Evolutionary conservation across 495 filamentous ascomycete genomes (phyloP), one percentile per base, ranked within the genome.

Genomic region (Hypomontagnella monticulosa): DNA sequence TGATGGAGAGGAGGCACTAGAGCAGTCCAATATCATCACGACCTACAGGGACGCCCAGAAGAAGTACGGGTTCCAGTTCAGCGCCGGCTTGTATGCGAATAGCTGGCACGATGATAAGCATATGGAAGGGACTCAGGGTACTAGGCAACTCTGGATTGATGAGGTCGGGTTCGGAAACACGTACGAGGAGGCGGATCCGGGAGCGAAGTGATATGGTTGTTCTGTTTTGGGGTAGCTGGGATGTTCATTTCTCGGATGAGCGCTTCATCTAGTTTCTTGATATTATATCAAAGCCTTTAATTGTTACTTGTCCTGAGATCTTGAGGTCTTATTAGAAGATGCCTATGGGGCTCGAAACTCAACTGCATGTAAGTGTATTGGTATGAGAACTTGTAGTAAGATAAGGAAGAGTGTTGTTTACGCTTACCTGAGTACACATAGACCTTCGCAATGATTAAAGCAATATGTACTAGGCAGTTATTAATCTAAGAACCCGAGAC

Each of bases 61-160:
- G 33, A 66, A 59, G 34, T 66, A 54, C 41, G 62, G 62, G 1
- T 84, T 84, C 67, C 76, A 84, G 70, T 85, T 82, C 74, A 73
- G 80, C 1, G 78, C 81, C 43, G 83, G 81, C 4, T 70, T 84
- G 20, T 85, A 84, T 67, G 83, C 83, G 0, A 85, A 84, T 59
- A 76, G 77, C n/a, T 85, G 83, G 83, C 75, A 84, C 57, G 82
- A 84, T 50, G 74, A 84, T 23, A 63, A 65, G 38, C 64, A 74
- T 57, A 71, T 73, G 62, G 62, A 73, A 52, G 82, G 82, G 0
- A 77, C 59, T 4, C 82, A 84, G 73, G 72, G 76, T 0, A 80
- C 80, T 8, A 66, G 81, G 2, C 76, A 81, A 58, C 66, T 84
- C 15, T 85, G 82, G 79, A 80, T 75, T 66, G 82, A 84, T 66